Conservation (phyloP, 1,284 basidiomycete species). For the Vanrija sp. region DNA sequence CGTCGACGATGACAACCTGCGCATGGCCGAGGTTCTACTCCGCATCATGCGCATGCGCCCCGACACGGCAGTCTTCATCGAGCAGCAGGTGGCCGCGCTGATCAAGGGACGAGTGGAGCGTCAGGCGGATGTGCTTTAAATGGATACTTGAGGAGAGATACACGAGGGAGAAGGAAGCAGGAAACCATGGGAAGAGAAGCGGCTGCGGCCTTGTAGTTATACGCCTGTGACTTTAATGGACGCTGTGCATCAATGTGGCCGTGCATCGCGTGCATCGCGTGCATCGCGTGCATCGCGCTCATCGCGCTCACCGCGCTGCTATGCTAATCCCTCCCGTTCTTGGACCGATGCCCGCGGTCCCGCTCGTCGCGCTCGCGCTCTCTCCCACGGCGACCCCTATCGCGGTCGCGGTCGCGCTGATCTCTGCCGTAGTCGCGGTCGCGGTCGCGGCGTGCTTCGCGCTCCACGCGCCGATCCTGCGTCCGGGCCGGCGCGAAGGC, state of each 20-base stretch:
- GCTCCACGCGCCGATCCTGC: conserved; percentile 3
- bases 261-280: too few relatives aligned
- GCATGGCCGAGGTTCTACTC: conserved; percentile 45
- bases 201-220: too few relatives aligned
- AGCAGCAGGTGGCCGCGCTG: conserved; percentile 1
- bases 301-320: too few relatives aligned
- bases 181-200: too few relatives aligned
- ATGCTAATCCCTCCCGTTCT: too few relatives aligned
- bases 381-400: neutral
- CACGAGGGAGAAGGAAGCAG: too few relatives aligned
- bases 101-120: conserved; percentile 7
- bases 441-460: conserved; percentile 7
- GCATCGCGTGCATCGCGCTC: too few relatives aligned
- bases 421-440: conserved; percentile 18
- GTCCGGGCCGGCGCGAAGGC: conserved; percentile 52
- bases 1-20: conserved; percentile 30
- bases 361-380: neutral
- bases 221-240: too few relatives aligned
- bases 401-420: neutral
- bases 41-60: conserved; percentile 43
- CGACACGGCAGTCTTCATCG: conserved; percentile 33
- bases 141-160: neutral
- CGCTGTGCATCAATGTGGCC: too few relatives aligned
- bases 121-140: neutral
- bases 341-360: neutral